Evolutionary conservation across 202 grass and related monocot genomes (phyloP), one percentile per base, ranked within the genome.

Genomic region (Schoenoplectus tabernaemontani): DNA sequence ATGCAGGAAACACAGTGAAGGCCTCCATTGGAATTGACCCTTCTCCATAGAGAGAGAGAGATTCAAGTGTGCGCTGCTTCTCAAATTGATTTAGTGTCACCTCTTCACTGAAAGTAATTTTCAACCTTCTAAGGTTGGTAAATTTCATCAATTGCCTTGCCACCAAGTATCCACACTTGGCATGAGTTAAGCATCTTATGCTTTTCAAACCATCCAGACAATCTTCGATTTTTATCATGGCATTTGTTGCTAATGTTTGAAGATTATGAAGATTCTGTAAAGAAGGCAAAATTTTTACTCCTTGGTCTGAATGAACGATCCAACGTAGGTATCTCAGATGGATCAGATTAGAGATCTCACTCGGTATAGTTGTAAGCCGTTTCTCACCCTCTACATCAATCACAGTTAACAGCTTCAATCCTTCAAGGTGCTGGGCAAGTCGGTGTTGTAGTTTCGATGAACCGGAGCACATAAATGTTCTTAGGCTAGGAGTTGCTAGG

Each of bases 311-410:
- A 58, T 61, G 81, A 50, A 72, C 63, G 26, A 83, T 83, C 81
- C 81, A 83, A 44, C 81, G 64, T 11, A 83, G 33, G 19, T 83
- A 83, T 50, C 64, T 75, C 58, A 83, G 54, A 60, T 83, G 81
- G 64, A 83, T 75, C 81, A 83, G 33, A 74, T 74, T 83, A 30
- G 64, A 58, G 6, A 83, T 62, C 81, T 83, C 81, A 75, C 10
- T 73, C 26, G 66, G 53, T 33, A 83, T 59, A 16, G 81, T 83
- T 22, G 81, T 62, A 59, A 83, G 44, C 66, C 81, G 74, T 71
- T 22, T 75, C 32, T 75, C 81, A 9, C 81, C 81, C 81, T 83
- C 81, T n/a, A 83, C 81, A 83, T 83, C 5, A 13, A 83, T 83
- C 5, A 83, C 51, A 3, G 66, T 83, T 61, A 83, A 59, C 13